Evolutionary conservation across 257 asterid species (phyloP), one percentile per base, ranked within the genome.

Genomic region (Scutellaria minor): DNA sequence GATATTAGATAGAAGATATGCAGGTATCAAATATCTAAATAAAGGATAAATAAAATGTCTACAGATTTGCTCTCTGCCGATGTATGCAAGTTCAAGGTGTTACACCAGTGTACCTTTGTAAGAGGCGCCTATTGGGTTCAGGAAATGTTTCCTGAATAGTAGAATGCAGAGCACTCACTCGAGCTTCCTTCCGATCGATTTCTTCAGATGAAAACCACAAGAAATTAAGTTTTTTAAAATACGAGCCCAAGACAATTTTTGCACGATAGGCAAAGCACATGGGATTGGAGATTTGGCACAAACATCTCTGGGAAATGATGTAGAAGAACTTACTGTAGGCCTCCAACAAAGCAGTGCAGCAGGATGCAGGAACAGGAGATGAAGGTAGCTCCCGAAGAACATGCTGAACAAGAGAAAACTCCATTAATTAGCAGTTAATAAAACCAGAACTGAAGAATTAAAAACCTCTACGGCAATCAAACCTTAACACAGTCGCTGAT

Each of bases 351-450:
- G 98, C 97, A 64, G 91, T 85, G 81, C 98, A 92, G 82, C 98
- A 92, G 70, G 98, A 87, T 53, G 96, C 98, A 71, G 98, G 98
- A 78, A 92, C 98, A 22, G 98, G 98, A 76, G 98, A 92, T 44
- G 98, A 92, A 70, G 98, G 98, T 59, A 92, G 86, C 88, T 92
- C 97, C 62, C 98, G 88, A 65, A 92, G 98, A 78, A 92, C 96
- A 83, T 87, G 96, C 98, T 92, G 92, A 75, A 87, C 61, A 72
- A 68, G 51, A 47, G 64, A 67, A 50, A 67, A 40, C 41, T 70
- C 78, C 68, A 65, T 71, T 70, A 66, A 70, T 46, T 56, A 64
- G 58, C 66, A 71, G 68, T 75, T 62, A 75, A 52, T 12, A 39
- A 59, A 63, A 60, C 15, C 64, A 68, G n/a, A 63, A 51, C 46